Base-by-base conservation (phyloP, 495 filamentous ascomycete genomes). In the Aspergillus diversus region DNA sequence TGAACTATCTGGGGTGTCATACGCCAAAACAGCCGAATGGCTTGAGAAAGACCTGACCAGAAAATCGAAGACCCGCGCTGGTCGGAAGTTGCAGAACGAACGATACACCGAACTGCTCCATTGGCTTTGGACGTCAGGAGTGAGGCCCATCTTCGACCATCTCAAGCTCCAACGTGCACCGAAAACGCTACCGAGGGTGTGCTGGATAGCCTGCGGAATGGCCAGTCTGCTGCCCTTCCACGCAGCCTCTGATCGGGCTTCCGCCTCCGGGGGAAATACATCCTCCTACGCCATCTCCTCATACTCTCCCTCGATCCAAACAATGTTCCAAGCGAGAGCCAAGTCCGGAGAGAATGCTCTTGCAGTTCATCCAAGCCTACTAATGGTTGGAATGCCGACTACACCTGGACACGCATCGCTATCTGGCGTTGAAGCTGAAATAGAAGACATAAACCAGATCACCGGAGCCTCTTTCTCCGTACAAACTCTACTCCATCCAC, bases 191-290 rank as follows among this genome's bases (percentile, higher is more conserved):
- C 55, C 55, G 49, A 37, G 53, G 7, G 39, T 63, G 27, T 63
- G 51, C 37, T 63, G 60, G 60, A 31, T 63, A 16, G n/a, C 52
- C 27, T 49, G 60, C 16, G 60, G 60, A 16, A 21, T 34, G 6
- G 50, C 50, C 37, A 43, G 60, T 32, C 60, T 63, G 16, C 17
- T 56, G 6, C 60, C 60, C 0, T 32, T 63, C 7, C 60, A 63
- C 43, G 60, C 60, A 17, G 60, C 60, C 16, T 42, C 53, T 13
- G 54, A 63, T 49, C 52, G 32, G 42, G 39, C 34, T 51, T 53
- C 42, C 42, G 16, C 43, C 11, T 63, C 61, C 55, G 53, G 46
- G 42, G 39, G n/a, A n/a, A 12, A 43, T 63, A 63, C 39, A 33
- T 58, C 55, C 55, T 48, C 27, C 43, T 48, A 17, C 35, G 43